Percentiles rank a stretch among this genome's conserved stretches.
Conservation (phyloP, 1,284 basidiomycete species). For the Heterobasidion annosum region DNA sequence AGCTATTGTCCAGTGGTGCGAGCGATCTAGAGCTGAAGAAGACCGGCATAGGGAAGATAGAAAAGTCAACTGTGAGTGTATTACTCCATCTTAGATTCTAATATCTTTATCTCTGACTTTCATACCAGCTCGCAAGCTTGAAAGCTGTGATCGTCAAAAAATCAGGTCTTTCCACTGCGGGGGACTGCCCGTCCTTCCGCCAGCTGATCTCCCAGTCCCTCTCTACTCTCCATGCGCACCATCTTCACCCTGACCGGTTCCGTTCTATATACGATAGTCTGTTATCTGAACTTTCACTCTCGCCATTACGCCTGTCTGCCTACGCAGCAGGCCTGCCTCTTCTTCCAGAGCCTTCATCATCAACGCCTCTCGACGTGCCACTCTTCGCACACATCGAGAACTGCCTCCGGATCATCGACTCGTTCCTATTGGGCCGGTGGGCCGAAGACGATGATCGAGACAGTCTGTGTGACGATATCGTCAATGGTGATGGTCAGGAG, state of each 20-base stretch:
- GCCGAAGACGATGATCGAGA: slow-evolving; percentile 14
- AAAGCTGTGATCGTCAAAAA: slow-evolving; percentile 21
- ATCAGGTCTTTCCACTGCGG: slow-evolving; percentile 24
- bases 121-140: slow-evolving; percentile 4
- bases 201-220: slow-evolving; percentile 40
- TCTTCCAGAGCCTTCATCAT: slow-evolving; percentile 19
- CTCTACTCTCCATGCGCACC: slow-evolving; percentile 27
- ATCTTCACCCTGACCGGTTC: slow-evolving; percentile 24
- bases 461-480: slow-evolving; percentile 7
- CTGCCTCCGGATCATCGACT: slow-evolving; percentile 53
- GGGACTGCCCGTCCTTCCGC: slow-evolving; percentile 17
- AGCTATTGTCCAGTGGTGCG: slow-evolving; percentile 20
- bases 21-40: slow-evolving; percentile 31
- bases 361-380: slow-evolving; percentile 15
- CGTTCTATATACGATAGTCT: slow-evolving; percentile 24
- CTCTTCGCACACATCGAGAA: slow-evolving; percentile 42
- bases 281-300: slow-evolving; percentile 24
- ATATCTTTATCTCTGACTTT: not conserved
- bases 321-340: slow-evolving; percentile 33
- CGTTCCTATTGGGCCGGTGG: slow-evolving; percentile 52
- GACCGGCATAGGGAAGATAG: slow-evolving; percentile 36
- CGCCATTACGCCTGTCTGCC: slow-evolving; percentile 28
- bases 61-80: slow-evolving; percentile 33
- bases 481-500: slow-evolving; percentile 15
- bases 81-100: not conserved